These are phyloP conservation scores for Coemansia sp. DNA, from an alignment of 192 early-diverging fungal genomes.

Conservation along the genomic window DNA sequence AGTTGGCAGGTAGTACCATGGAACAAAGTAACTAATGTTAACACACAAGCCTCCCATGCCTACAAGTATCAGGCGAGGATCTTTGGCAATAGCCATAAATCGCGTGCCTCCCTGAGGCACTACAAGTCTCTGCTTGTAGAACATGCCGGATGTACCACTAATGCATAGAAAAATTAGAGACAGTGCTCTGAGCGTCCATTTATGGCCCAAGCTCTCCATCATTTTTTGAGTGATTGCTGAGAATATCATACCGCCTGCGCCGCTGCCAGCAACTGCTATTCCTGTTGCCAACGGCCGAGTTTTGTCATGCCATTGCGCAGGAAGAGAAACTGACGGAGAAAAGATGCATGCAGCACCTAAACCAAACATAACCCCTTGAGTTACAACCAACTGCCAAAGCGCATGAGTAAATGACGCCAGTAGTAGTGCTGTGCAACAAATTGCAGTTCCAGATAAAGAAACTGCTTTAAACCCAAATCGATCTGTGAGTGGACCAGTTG, in stretches of 20 bases:
- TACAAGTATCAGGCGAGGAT: conserved; percentile 18
- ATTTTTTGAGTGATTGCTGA: conserved; percentile 58
- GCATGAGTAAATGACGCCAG: conserved; percentile 33
- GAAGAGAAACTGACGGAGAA: conserved; percentile 67
- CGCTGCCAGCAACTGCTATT: conserved; percentile 69
- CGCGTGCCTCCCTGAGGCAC: conserved; percentile 18
- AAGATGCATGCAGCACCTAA: conserved; percentile 64
- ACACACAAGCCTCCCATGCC: conserved; percentile 35
- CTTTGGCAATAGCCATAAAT: conserved; percentile 21
- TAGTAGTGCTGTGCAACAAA: conserved; percentile 24
- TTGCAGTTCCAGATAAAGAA: conserved; percentile 18
- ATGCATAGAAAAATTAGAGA: conserved; percentile 25
- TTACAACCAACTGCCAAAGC: conserved; percentile 68
- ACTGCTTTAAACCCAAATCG: conserved; percentile 33
- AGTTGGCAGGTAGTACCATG: conserved; percentile 44
- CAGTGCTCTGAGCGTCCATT: conserved; percentile 35
- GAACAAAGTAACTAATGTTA: conserved; percentile 38
- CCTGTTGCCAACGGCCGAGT: conserved; percentile 69
- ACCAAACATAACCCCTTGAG: conserved; percentile 75
- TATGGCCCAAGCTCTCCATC: conserved; percentile 51
- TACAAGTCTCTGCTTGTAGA: conserved; percentile 27
- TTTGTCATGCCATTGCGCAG: conserved; percentile 70
- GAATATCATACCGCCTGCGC: conserved; percentile 70
- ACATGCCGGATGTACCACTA: conserved; percentile 21
- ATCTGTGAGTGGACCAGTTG: conserved; percentile 35